Evolutionary conservation across 73 alveolate species (phyloP), one percentile per base, ranked within the genome.

Genomic region (Tetrahymena thermophila): DNA sequence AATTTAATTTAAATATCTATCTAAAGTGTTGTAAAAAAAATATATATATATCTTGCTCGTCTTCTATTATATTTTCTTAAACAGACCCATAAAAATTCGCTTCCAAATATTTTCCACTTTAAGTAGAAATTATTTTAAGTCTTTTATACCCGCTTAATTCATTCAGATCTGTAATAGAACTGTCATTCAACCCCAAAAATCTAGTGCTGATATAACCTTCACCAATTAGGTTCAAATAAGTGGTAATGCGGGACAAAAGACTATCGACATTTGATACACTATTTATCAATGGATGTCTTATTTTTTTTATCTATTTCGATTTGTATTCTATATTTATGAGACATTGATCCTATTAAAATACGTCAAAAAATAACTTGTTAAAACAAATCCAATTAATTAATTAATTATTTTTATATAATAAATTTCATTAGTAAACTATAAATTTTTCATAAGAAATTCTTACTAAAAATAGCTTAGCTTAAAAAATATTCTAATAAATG

Each of bases 181-280:
- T 58, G 85, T 58, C 85, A 58, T 58, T 58, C 85, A 58, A 58
- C 85, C 85, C 85, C 85, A 58, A 58, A 58, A 58, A 58, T 58
- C 85, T 58, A 58, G 85, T 58, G 85, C 85, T 15, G n/a, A 58
- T 58, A 58, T 58, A n/a, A 58, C 85, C 85, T 58, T 58, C 85
- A 58, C 85, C 85, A 58, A 58, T 58, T 58, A 58, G 85, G 85
- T 58, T n/a, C 37, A 58, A 58, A 44, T 58, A 23, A 58, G 37
- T 58, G 85, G 85, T 58, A 58, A n/a, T 31, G 85, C 85, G 85
- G 85, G 85, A 58, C 85, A 58, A 58, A 58, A 58, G 85, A 58
- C 85, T 58, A 58, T 58, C 85, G 85, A 58, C 85, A 58, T 58
- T 58, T 58, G 85, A 31, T 58, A 58, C 85, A 58, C 85, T 58